Evolutionary conservation across 179 eudicot genomes (phyloP), one percentile per base, ranked within the genome.

Genomic region (Silene vulgaris): DNA sequence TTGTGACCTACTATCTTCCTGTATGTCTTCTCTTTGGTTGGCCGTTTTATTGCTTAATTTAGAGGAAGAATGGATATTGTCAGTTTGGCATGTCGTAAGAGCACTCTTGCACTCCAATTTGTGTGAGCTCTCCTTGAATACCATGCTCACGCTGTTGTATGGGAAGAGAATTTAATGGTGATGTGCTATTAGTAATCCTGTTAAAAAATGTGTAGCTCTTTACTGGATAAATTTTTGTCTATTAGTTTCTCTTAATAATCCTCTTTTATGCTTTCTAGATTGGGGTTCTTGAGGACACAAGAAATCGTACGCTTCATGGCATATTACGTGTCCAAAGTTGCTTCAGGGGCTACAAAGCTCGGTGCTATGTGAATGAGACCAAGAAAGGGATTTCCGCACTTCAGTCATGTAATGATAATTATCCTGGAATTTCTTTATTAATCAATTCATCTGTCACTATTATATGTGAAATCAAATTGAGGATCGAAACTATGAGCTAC

Each of bases 241-340:
- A 16, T 5, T 65, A 45, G 45, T 23, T 54, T 5, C 37, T 35
- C 78, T 74, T 63, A 56, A 70, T 8, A 3, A n/a, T 11, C 3
- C 45, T 40, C 3, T 69, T 19, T 35, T 19, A n/a, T n/a, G 9
- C 37, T 43, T 32, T 84, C 29, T 28, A 96, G 99, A 90, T 96
- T 85, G 97, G 98, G 29, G 89, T 81, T 80, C 97, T 96, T 77
- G 99, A 96, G 81, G 99, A 96, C 83, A 96, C 98, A 73, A 87
- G 99, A 86, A 96, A 91, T 63, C 92, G 94, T 40, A 96, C 99
- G 0, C 92, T 96, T 65, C 95, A 88, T 84, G 96, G 99, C 73
- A 93, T 96, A 69, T 84, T 96, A 75, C 96, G 99, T 29, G 97
- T 96, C 50, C 99, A 96, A 80, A 96, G 97, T 80, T 89, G 98